Evolutionary conservation across 768 basidiomycete species (phyloP).

Genomic region (Pleurotus ostreatus): DNA sequence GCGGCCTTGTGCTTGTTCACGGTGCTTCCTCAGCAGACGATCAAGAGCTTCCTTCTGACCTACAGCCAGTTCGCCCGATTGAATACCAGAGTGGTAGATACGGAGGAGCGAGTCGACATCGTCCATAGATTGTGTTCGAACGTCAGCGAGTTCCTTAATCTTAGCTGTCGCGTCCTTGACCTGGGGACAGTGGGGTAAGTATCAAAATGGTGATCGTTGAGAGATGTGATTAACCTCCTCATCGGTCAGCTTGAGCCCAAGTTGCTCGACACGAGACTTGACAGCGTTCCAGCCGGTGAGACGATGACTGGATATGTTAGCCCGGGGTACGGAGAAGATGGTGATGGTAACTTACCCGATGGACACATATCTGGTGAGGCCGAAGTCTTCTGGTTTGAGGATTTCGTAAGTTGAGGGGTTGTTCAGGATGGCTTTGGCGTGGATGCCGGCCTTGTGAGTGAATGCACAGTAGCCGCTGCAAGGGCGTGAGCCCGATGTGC

Average conservation of each 20-base stretch:
- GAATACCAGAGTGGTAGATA: slow-evolving; percentile 92
- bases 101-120: slow-evolving; percentile 97
- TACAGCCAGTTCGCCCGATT: slow-evolving; percentile 85
- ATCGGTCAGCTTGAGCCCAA: slow-evolving; percentile 85
- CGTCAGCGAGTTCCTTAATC: slow-evolving; percentile 99
- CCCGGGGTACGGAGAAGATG: background rate
- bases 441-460: slow-evolving; percentile 99
- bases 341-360: slow-evolving; percentile 63
- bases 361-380: slow-evolving; percentile 94
- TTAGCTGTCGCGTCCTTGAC: slow-evolving; percentile 98
- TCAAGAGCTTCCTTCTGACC: slow-evolving; percentile 94
- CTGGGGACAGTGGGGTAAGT: slow-evolving; percentile 27
- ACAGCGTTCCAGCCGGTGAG: slow-evolving; percentile 99
- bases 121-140: slow-evolving; percentile 98
- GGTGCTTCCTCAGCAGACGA: slow-evolving; percentile 78
- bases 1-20: slow-evolving; percentile 25
- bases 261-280: slow-evolving; percentile 98
- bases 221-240: slow-evolving; percentile 57
- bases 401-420: slow-evolving; percentile 99
- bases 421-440: slow-evolving; percentile 99
- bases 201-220: background rate
- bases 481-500: background rate
- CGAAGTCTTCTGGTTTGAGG: slow-evolving; percentile 98
- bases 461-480: slow-evolving; percentile 96
- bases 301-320: slow-evolving; percentile 57